Evolutionary conservation across 257 asterid genomes (phyloP).

Genomic region (Solanum corneliomulleri): DNA sequence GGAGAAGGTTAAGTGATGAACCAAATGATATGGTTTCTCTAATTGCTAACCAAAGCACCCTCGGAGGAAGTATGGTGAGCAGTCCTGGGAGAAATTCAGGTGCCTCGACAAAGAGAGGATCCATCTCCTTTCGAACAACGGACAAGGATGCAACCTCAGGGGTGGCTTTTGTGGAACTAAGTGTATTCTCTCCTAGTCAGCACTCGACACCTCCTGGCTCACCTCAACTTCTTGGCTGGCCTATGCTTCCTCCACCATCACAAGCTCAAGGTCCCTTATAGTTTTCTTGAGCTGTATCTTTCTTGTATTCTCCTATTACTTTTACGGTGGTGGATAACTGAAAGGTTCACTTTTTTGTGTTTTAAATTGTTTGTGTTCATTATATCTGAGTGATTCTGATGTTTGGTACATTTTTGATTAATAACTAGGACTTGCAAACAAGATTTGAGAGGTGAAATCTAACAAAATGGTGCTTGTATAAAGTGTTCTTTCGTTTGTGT

Average conservation of each 20-base stretch:
- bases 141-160: slow-evolving; percentile 44
- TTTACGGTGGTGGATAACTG: background rate
- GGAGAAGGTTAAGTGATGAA: slow-evolving; percentile 32
- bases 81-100: slow-evolving; percentile 33
- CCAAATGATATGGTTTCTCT: slow-evolving; percentile 46
- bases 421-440: background rate
- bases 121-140: slow-evolving; percentile 52
- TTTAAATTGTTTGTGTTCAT: background rate
- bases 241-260: slow-evolving; percentile 44
- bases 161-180: slow-evolving; percentile 74
- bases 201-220: slow-evolving; percentile 59
- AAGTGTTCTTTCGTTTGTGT: background rate
- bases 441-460: background rate
- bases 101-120: slow-evolving; percentile 38
- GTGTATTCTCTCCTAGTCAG: slow-evolving; percentile 59
- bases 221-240: slow-evolving; percentile 64
- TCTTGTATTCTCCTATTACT: slow-evolving; percentile 1
- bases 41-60: slow-evolving; percentile 51
- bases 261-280: slow-evolving; percentile 16
- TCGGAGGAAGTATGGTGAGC: slow-evolving; percentile 23
- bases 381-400: background rate
- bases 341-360: background rate
- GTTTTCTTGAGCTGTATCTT: background rate
- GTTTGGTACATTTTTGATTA: background rate
- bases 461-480: background rate